A percentile compares a stretch with the other conserved stretches of the same genome.
These are phyloP conservation scores for Pisolithus tinctorius DNA, from an alignment of 768 basidiomycete genomes.

Conservation along the genomic window DNA sequence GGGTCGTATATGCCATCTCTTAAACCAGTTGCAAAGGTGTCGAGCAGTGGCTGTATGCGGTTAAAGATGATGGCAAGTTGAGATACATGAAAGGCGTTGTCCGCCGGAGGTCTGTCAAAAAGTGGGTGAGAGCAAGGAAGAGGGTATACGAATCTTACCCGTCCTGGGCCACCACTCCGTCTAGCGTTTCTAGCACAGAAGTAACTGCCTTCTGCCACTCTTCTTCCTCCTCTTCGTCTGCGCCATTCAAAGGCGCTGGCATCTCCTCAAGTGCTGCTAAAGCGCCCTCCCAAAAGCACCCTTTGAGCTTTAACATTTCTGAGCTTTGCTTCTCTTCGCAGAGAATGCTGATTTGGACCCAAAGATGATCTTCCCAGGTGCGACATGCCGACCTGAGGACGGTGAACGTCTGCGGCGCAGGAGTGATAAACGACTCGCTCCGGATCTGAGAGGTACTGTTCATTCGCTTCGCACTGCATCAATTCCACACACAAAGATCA, in stretches of 20 bases:
- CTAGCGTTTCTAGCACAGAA: slow-evolving; percentile 49
- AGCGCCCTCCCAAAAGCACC: slow-evolving; percentile 78
- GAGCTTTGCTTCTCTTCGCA: slow-evolving; percentile 76
- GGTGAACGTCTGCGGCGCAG: slow-evolving; percentile 56
- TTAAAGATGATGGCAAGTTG: slow-evolving; percentile 75
- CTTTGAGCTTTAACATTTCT: slow-evolving; percentile 56
- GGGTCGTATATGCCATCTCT: slow-evolving; percentile 42
- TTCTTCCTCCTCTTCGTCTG: slow-evolving; percentile 37
- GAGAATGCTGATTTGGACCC: slow-evolving; percentile 79
- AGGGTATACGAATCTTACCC: slow-evolving; percentile 38
- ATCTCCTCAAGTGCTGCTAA: slow-evolving; percentile 38
- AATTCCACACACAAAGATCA: neutral
- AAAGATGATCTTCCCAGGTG: slow-evolving; percentile 94
- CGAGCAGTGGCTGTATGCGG: slow-evolving; percentile 59
- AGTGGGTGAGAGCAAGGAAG: neutral
- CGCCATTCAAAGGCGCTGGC: slow-evolving; percentile 18
- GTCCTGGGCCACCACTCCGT: slow-evolving; percentile 52
- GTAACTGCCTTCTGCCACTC: slow-evolving; percentile 65
- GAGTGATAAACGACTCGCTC: slow-evolving; percentile 79
- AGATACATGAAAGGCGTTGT: slow-evolving; percentile 76
- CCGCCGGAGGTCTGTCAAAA: slow-evolving; percentile 44
- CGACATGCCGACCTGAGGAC: slow-evolving; percentile 69
- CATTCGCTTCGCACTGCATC: slow-evolving; percentile 38
- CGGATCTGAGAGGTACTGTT: slow-evolving; percentile 49
- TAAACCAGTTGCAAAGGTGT: slow-evolving; percentile 58